A percentile compares a stretch with the other conserved stretches of the same genome.
phyloP scores from a whole-genome alignment of 116 monocot species.

The Papilionanthe hybrid region DNA sequence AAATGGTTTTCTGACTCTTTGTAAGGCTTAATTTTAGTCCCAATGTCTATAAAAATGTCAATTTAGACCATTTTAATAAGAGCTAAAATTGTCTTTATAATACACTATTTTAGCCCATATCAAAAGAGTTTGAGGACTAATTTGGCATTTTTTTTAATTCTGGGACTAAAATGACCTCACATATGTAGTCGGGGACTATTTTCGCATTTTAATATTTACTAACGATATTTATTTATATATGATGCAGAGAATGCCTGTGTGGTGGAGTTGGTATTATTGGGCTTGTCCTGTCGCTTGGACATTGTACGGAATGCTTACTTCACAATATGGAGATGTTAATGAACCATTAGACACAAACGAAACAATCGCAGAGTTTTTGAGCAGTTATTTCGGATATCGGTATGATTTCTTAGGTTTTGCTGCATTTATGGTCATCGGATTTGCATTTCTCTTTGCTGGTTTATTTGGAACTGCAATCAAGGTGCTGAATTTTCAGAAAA shows the following conservation, averaged over 20 bases:
- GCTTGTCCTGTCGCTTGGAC: slow-evolving; percentile 16
- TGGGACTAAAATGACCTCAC: too few species aligned
- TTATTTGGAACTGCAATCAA: slow-evolving; percentile 26
- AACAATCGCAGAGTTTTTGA: slow-evolving; percentile 19
- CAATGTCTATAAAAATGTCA: too few species aligned
- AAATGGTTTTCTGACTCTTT: too few species aligned
- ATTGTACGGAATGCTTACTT: slow-evolving; percentile 22
- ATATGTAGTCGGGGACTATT: too few species aligned
- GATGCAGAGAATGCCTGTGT: slow-evolving; percentile 18
- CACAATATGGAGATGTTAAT: slow-evolving; percentile 37
- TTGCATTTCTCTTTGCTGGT: slow-evolving; percentile 20
- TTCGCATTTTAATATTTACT: too few species aligned
- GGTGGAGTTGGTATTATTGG: slow-evolving; percentile 34
- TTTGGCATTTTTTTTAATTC: too few species aligned
- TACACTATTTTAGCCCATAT: too few species aligned
- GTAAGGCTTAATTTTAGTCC: too few species aligned
- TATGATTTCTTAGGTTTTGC: slow-evolving; percentile 23
- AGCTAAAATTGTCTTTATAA: too few species aligned
- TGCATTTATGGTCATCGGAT: slow-evolving; percentile 19
- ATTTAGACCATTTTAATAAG: too few species aligned
- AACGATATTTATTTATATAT: background rate
- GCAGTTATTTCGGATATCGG: slow-evolving; percentile 28
- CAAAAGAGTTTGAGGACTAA: too few species aligned
- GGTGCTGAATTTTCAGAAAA: slow-evolving; percentile 31
- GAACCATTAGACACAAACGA: background rate